These are phyloP conservation scores for Orbilia ellipsospora DNA, from an alignment of 2,329 filamentous ascomycete genomes.

Conservation along the genomic window DNA sequence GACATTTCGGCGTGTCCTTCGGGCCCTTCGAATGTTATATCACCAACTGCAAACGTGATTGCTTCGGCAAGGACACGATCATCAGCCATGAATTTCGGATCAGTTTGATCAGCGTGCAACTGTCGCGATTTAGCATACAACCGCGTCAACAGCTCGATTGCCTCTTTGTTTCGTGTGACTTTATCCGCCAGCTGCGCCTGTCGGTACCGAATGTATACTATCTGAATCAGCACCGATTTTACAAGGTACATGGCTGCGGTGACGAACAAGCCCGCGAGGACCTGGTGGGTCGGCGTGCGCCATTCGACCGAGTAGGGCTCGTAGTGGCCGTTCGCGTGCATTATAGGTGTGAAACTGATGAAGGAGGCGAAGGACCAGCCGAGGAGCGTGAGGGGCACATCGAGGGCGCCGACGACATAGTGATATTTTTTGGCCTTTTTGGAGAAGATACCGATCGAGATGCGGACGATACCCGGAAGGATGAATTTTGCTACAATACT, in stretches of 20 bases:
- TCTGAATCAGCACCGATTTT: constrained; percentile 81
- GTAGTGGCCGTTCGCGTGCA: constrained; percentile 11
- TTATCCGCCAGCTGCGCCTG: constrained; percentile 81
- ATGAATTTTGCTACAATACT: constrained; percentile 72
- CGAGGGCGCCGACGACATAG: constrained; percentile 71
- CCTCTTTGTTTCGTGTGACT: constrained; percentile 90
- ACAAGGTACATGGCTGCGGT: constrained; percentile 77
- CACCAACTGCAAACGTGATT: constrained; percentile 11
- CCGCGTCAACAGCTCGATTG: constrained; percentile 80
- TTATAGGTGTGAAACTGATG: constrained; percentile 68
- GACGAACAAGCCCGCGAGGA: constrained; percentile 75
- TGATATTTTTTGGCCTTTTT: constrained; percentile 77
- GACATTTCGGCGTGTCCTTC: neutral
- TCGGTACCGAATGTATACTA: constrained; percentile 87
- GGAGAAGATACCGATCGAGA: constrained; percentile 75
- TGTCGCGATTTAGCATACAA: constrained; percentile 74
- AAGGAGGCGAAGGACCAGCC: constrained; percentile 74
- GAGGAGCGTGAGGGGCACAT: constrained; percentile 75
- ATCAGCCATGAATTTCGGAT: neutral
- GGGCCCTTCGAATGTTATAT: neutral
- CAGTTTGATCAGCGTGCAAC: neutral
- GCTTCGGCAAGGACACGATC: constrained; percentile 13
- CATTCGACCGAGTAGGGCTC: neutral
- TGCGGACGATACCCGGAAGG: constrained; percentile 73
- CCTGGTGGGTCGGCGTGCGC: constrained; percentile 56